Base-by-base conservation (phyloP, 192 early-diverging fungal species). In the Rhizophagus clarus region DNA sequence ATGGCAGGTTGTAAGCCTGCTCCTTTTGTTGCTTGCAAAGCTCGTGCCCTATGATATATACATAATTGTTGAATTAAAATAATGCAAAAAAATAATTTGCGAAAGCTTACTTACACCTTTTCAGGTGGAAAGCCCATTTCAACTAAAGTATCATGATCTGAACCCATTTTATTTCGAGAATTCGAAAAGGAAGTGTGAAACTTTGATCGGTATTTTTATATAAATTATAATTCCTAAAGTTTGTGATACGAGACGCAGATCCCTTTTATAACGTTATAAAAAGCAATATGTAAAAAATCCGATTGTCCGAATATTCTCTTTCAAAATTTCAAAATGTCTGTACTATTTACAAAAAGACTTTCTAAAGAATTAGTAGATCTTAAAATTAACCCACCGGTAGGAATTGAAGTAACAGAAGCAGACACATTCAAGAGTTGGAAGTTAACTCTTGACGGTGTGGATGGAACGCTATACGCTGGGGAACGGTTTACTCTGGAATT, bases 1-100 rank as follows among this genome's bases (percentile, higher is more conserved):
- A 96, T 92, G 1, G 94, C 94, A 31, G 93, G 89, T 80, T 96
- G 94, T 42, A 96, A 83, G 42, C 95, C 94, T 34, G 91, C 88
- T 81, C 89, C 89, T 63, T 92, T 92, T 4, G 94, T 95, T 11
- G 86, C 91, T 28, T 89, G 91, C 79, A 92, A 75, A 2, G 95
- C 95, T 63, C 85, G 84, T 34, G 81, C 84, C 17, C 81, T 84
- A 60, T 28, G 40, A 24, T 72, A 47, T 72, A 47, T 61, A 77
- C 47, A 56, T 45, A 9, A 47, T 56, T 24, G 15, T 64, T 20
- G 11, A 28, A 1, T 4, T 9, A 12, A 47, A 67, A 56, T 8
- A 11, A 32, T 9, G 11, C 17, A 17, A 26, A 42, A 47, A 45
- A 42, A 6, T 34, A 15, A 17, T 22, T 22, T 15, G 26, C 11